Evolutionary conservation across 2,329 filamentous ascomycete genomes (phyloP), one percentile per base, ranked within the genome.

Genomic region (Cryoendolithus antarcticus): DNA sequence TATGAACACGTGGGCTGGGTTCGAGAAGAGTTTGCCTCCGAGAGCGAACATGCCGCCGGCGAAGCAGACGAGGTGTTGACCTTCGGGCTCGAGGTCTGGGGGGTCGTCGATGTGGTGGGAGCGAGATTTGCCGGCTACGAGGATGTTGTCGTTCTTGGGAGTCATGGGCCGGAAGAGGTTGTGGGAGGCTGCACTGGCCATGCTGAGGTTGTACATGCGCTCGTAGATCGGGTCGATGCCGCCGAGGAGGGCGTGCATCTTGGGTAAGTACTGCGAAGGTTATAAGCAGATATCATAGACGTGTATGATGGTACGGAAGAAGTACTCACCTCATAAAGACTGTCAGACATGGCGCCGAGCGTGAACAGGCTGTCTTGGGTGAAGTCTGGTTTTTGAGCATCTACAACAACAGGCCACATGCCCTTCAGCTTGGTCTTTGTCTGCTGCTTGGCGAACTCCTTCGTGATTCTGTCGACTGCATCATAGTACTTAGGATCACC

Each of bases 31-130:
- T 43, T 70, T 74, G 1, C 80, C 75, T 1, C 73, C 77, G 29
- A 86, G 68, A 1, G 67, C 80, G 34, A 82, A 77, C 65, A 81
- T 77, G 7, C 80, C 82, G 5, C 81, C 81, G 3, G 73, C 65
- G 53, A 83, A 86, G 58, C 81, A 86, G 3, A 72, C 70, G 2
- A 84, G 63, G 53, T 86, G 82, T 42, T 79, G 73, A 8, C 64
- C 60, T 30, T 65, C 60, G 1, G 56, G 48, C 32, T 60, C 49
- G 1, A 65, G 50, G 19, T 47, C 50, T 38, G 37, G 48, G 35
- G 9, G 42, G 27, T 32, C 49, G 45, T 51, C 30, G n/a, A 9
- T 33, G 13, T 13, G 27, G 9, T 31, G 35, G 30, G 30, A 50
- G 9, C 55, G 52, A 13, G 32, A n/a, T 13, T 11, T 55, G 57